These are phyloP conservation scores for Xylaria venustula DNA, from an alignment of 495 filamentous ascomycete genomes.

Conservation along the genomic window DNA sequence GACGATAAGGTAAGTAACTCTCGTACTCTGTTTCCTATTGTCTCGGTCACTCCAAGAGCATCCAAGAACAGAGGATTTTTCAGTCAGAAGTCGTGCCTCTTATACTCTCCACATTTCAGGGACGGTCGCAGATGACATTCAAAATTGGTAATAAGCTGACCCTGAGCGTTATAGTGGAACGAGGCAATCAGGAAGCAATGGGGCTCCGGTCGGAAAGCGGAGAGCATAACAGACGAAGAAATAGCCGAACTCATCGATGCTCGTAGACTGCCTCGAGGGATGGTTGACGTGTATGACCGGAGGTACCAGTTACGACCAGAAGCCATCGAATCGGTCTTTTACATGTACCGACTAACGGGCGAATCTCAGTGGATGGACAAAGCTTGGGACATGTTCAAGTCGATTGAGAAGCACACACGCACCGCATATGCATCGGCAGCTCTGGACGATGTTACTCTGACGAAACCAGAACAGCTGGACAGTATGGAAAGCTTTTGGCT, in stretches of 20 bases:
- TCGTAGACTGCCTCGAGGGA: constrained; percentile 55
- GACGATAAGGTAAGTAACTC: constrained; percentile 18
- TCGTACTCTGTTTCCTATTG: background rate
- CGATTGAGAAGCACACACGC: constrained; percentile 29
- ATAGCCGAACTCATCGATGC: constrained; percentile 40
- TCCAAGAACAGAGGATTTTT: too few species aligned
- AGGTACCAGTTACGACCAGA: constrained; percentile 70
- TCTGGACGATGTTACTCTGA: constrained; percentile 27
- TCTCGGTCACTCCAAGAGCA: too few species aligned
- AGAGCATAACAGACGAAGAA: constrained; percentile 34
- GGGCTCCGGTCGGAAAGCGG: constrained; percentile 20
- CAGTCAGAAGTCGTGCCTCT: too few species aligned
- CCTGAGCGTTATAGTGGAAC: constrained; percentile 15
- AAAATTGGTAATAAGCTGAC: background rate
- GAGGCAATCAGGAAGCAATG: constrained; percentile 31
- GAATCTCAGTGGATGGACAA: constrained; percentile 53
- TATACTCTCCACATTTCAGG: too few species aligned
- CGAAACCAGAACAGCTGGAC: constrained; percentile 32
- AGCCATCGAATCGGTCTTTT: constrained; percentile 63
- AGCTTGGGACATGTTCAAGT: constrained; percentile 60
- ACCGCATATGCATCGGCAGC: constrained; percentile 30
- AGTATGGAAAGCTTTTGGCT: constrained; percentile 57
- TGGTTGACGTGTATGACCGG: constrained; percentile 56
- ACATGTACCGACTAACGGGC: constrained; percentile 61
- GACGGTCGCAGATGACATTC: background rate